These are phyloP conservation scores for Aspergillus hortae DNA, from an alignment of 2,329 filamentous ascomycete genomes.

Conservation along the genomic window DNA sequence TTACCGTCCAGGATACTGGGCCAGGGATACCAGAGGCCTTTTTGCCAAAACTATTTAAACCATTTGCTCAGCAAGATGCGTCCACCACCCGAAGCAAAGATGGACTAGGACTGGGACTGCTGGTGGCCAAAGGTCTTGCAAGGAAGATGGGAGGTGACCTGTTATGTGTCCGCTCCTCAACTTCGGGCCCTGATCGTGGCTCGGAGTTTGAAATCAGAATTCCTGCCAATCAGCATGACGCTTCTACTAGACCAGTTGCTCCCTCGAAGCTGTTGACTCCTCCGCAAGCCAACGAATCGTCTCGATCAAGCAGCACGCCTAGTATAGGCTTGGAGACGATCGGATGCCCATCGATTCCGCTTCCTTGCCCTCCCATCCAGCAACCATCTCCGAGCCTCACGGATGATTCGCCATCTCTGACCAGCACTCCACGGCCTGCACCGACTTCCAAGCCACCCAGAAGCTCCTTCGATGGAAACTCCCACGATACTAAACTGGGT, in stretches of 20 bases:
- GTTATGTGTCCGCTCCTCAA: slow-evolving; percentile 60
- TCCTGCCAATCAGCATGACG: slow-evolving; percentile 51
- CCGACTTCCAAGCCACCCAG: slow-evolving; percentile 23
- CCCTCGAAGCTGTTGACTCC: slow-evolving; percentile 44
- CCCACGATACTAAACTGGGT: slow-evolving; percentile 57
- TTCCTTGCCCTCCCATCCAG: slow-evolving; percentile 24
- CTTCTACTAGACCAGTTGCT: slow-evolving; percentile 47
- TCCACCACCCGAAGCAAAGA: slow-evolving; percentile 65
- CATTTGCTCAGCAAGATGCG: slow-evolving; percentile 66
- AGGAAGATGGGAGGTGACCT: slow-evolving; percentile 67
- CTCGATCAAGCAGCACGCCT: slow-evolving; percentile 20
- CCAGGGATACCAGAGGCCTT: slow-evolving; percentile 66
- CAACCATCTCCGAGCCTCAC: slow-evolving; percentile 27
- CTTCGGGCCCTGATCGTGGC: slow-evolving; percentile 57
- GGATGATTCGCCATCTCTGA: slow-evolving; percentile 24
- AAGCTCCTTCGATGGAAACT: slow-evolving; percentile 23
- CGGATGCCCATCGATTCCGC: slow-evolving; percentile 21
- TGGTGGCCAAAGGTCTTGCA: slow-evolving; percentile 69
- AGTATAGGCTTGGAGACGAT: slow-evolving; percentile 19
- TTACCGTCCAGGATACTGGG: slow-evolving; percentile 64
- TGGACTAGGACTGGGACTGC: slow-evolving; percentile 64
- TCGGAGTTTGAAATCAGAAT: slow-evolving; percentile 67
- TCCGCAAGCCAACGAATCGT: slow-evolving; percentile 18
- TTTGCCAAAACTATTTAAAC: slow-evolving; percentile 63
- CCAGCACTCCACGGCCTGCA: slow-evolving; percentile 19